phyloP scores from a whole-genome alignment of 345 rosid genomes.

The Moricandia moricandioides region DNA sequence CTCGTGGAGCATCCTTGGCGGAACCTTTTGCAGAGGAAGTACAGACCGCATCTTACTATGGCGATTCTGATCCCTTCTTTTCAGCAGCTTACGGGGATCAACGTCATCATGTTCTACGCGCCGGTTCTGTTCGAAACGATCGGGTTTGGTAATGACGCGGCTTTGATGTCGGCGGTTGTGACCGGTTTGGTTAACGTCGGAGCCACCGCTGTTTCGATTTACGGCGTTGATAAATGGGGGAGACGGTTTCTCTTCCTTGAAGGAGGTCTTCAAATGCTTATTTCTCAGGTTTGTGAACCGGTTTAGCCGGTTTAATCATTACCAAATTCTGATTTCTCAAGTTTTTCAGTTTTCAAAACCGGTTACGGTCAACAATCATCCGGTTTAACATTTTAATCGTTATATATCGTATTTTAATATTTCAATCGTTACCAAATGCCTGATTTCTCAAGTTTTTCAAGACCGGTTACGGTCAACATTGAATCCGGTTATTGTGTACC shows the following conservation, averaged over 20 bases:
- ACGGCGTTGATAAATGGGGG: conserved; percentile 83
- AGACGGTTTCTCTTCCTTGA: conserved; percentile 78
- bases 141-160: conserved; percentile 61
- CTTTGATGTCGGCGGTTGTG: conserved; percentile 82
- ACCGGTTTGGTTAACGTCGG: conserved; percentile 64
- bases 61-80: conserved; percentile 75
- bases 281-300: conserved; percentile 53
- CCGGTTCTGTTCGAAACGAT: conserved; percentile 82
- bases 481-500: not conserved
- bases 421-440: no score
- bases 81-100: conserved; percentile 71
- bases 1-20: conserved; percentile 68
- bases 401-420: no score
- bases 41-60: conserved; percentile 79
- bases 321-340: no score
- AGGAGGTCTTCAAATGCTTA: conserved; percentile 81
- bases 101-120: conserved; percentile 82
- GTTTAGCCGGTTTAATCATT: not conserved
- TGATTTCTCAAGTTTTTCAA: no score
- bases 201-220: conserved; percentile 73
- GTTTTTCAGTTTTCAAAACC: no score
- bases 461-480: no score
- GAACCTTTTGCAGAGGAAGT: conserved; percentile 61
- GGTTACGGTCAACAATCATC: no score
- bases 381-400: no score